These are phyloP conservation scores for Heterobasidion annosum DNA, from an alignment of 1,284 basidiomycete genomes.

Conservation along the genomic window DNA sequence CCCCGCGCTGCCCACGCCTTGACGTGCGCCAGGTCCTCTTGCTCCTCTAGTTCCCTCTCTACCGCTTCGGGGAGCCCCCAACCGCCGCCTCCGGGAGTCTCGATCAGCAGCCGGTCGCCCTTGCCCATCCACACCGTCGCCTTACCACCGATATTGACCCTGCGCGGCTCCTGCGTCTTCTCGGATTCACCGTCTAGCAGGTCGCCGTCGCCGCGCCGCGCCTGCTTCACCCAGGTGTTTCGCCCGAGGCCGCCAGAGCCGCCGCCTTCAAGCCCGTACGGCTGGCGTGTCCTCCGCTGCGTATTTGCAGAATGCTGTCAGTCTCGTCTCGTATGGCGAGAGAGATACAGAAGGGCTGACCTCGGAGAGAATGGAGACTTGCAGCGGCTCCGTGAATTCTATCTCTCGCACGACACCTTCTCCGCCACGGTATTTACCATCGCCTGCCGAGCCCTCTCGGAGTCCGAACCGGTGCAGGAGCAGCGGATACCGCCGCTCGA, in stretches of 20 bases:
- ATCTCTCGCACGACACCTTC: constrained; percentile 86
- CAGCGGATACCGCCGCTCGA: constrained; percentile 87
- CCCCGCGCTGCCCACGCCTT: constrained; percentile 65
- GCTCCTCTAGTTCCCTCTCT: constrained; percentile 16
- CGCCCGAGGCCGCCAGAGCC: constrained; percentile 66
- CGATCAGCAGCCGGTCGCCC: constrained; percentile 73
- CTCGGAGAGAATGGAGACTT: constrained; percentile 83
- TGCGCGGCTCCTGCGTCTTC: constrained; percentile 32
- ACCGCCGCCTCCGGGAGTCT: constrained; percentile 91
- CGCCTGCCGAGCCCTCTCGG: constrained; percentile 69
- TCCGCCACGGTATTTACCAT: constrained; percentile 75
- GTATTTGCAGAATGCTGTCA: not conserved
- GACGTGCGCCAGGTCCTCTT: constrained; percentile 22
- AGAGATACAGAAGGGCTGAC: constrained; percentile 23
- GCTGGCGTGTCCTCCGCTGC: constrained; percentile 78
- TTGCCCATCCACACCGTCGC: constrained; percentile 83
- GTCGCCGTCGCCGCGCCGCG: constrained; percentile 65
- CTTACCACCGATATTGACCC: constrained; percentile 90
- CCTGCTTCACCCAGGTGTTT: constrained; percentile 86
- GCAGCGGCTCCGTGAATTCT: constrained; percentile 81
- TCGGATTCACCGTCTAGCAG: constrained; percentile 14
- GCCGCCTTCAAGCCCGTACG: constrained; percentile 89
- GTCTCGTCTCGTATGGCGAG: not conserved
- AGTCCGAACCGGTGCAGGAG: constrained; percentile 79
- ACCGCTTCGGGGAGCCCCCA: constrained; percentile 57